Evolutionary conservation across 306 rosid genomes (phyloP).

Genomic region (Lathyrus aphaca): DNA sequence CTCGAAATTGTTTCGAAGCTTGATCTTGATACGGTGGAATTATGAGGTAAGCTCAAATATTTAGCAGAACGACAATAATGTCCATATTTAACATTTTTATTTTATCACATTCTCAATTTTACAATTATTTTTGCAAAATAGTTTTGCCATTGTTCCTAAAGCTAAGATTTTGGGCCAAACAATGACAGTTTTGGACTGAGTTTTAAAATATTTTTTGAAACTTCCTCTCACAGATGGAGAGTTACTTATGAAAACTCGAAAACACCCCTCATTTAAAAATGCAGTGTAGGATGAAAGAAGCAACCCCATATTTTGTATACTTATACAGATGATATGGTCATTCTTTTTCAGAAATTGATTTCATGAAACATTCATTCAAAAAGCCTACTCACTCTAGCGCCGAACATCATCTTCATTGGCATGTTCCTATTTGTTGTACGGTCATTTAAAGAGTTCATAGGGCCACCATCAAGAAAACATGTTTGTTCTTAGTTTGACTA

Average conservation of each 20-base stretch:
- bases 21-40: background rate
- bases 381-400: background rate
- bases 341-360: background rate
- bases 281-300: too few species aligned
- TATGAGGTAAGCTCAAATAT: background rate
- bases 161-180: background rate
- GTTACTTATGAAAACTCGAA: too few species aligned
- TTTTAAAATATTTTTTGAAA: background rate
- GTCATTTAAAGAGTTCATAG: slow-evolving; percentile 7
- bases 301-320: background rate
- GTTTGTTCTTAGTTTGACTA: slow-evolving; percentile 29
- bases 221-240: too few species aligned
- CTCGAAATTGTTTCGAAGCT: background rate
- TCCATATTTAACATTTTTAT: background rate
- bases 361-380: background rate
- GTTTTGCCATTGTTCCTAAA: background rate
- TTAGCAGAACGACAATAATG: background rate
- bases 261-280: too few species aligned
- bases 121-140: background rate
- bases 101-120: background rate
- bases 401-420: slow-evolving; percentile 1
- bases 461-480: slow-evolving; percentile 23
- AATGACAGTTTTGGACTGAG: background rate
- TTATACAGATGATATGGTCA: background rate
- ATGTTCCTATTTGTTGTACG: slow-evolving; percentile 7